Base-by-base conservation (phyloP, 345 rosid genomes). In the Lenwebbia sp. region DNA sequence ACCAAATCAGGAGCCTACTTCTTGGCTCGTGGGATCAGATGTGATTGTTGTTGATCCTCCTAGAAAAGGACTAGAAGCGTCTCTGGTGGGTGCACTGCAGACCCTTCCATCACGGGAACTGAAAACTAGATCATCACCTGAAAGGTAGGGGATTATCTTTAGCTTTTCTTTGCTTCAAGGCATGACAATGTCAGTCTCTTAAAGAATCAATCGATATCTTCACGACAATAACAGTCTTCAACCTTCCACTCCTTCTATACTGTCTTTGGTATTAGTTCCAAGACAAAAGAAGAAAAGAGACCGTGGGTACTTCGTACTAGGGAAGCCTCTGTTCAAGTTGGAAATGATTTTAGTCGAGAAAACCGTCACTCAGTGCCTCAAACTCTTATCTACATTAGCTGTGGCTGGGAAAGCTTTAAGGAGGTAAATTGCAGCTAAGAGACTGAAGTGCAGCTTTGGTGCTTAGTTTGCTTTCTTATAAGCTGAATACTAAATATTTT, bases 391-490 rank as follows among this genome's bases (percentile, higher is more conserved):
- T 97, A 97, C 82, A 97, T 97, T 89, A 96, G 99, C 88, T 96
- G 98, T 87, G 98, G 98, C 85, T 97, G 99, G 99, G 97, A 95
- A 89, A 97, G 96, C 92, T 97, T 96, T 88, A 96, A 97, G 87
- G 95, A 93, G 98, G 98, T 96, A 92, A 33, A 19, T 83, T 81
- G 10, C 19, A n/a, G 84, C 82, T 40, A 78, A 86, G 84, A 70
- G 25, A 37, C 47, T 37, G 47, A 70, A 70, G 47, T 70, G 81
- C 81, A 37, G 81, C 81, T 70, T 37, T 3, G 4, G 14, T 33
- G 81, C 81, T 37, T 70, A 37, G 81, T 70, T 70, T 37, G 25
- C 47, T 60, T 44, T 7, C 83, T 82, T 82, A 28, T 50, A 23
- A 44, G 75, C 13, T 50, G 47, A 65, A 57, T 57, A 10, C 52